Base-by-base conservation (phyloP, 495 filamentous ascomycete species). In the Cladorrhinum samala region DNA sequence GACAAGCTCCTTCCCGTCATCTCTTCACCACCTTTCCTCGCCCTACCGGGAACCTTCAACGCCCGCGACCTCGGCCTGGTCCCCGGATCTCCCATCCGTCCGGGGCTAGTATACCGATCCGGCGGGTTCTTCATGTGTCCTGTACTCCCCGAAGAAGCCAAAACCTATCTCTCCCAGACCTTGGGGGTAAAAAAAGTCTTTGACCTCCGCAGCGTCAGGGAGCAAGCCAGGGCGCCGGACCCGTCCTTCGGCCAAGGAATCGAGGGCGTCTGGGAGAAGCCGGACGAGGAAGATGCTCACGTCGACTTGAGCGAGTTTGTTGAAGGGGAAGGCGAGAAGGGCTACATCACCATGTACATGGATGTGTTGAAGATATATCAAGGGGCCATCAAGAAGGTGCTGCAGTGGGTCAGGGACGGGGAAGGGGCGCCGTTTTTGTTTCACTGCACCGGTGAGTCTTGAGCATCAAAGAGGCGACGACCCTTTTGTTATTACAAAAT, bases 371-470 rank as follows among this genome's bases (percentile, higher is more conserved):
- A 61, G 24, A 59, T 64, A 13, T 75, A 77, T 53, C 24, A 30
- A 36, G 60, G 53, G 0, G 67, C 59, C 38, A 67, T 72, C 42
- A 64, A 52, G 57, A 59, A 57, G 17, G 58, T 77, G 13, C 53
- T 77, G 13, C 65, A 73, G 56, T 63, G 63, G 33, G 60, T 73
- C 9, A 42, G 64, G 37, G 70, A 72, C 49, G 42, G 19, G 19
- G 42, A 23, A 16, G 41, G 54, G 7, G 69, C 67, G 37, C 63
- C 62, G 17, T 64, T 76, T 20, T 43, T 77, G 33, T 68, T 77
- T 40, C 76, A 77, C 46, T 79, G 60, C 55, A 81, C 76, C n/a
- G 79, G 80, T 82, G 40, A 63, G 73, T 72, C 50, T 9, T 46
- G 3, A 18, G 5, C 41, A 45, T 33, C 4, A 25, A 50, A 24